A percentile compares a stretch with the other conserved stretches of the same genome.
phyloP scores from a whole-genome alignment of 805 yeast genomes.

The Isabelozyma pseudorhagii region DNA sequence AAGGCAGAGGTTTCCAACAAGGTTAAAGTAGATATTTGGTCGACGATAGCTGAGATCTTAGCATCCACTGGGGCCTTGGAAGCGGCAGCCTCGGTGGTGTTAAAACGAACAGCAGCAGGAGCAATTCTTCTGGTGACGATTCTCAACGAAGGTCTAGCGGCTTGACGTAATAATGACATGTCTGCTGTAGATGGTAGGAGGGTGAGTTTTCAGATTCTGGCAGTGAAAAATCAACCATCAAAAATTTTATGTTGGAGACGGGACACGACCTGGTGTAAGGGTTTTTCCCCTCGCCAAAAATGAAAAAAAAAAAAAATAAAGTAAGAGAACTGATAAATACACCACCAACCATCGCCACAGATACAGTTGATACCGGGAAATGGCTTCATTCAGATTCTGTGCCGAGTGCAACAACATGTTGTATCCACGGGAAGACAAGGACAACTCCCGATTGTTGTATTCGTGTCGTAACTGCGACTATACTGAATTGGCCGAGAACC shows the following conservation, averaged over 20 bases:
- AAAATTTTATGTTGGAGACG: not conserved
- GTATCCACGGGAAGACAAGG: slow-evolving; percentile 94
- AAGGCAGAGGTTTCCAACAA: slow-evolving; percentile 88
- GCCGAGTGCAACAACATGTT: slow-evolving; percentile 97
- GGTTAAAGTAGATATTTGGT: slow-evolving; percentile 86
- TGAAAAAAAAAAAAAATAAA: not conserved
- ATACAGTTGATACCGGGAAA: slow-evolving; percentile 16
- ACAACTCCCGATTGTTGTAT: slow-evolving; percentile 68
- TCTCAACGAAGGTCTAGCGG: slow-evolving; percentile 36
- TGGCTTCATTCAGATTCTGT: slow-evolving; percentile 95
- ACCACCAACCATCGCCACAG: not conserved
- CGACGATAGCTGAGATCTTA: slow-evolving; percentile 83
- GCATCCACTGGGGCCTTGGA: slow-evolving; percentile 67
- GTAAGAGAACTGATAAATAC: not conserved
- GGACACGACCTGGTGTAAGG: slow-evolving; percentile 1
- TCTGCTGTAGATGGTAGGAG: not conserved
- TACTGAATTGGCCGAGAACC: slow-evolving; percentile 84
- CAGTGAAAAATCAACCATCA: not conserved
- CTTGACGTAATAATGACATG: slow-evolving; percentile 35
- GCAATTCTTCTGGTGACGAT: slow-evolving; percentile 22
- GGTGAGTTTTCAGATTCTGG: not conserved
- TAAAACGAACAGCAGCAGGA: slow-evolving; percentile 38
- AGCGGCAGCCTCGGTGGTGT: slow-evolving; percentile 40
- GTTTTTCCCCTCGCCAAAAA: not conserved
- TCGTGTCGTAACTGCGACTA: slow-evolving; percentile 95